These are phyloP conservation scores for Nemania sp. DNA, from an alignment of 2,329 filamentous ascomycete species.

Conservation along the genomic window DNA sequence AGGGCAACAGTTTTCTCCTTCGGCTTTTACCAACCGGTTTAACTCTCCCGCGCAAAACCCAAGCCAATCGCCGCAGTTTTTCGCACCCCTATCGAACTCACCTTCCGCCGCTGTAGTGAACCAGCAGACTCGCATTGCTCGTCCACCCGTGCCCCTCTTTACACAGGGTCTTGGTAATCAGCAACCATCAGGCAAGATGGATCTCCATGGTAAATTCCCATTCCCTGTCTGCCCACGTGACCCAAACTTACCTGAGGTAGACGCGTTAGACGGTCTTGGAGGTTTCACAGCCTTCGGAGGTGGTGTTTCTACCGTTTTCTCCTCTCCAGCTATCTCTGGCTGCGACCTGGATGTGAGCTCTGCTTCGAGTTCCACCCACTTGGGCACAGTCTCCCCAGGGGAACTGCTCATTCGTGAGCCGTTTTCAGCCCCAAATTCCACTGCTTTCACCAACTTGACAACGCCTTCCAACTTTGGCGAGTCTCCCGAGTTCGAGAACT, in stretches of 20 bases:
- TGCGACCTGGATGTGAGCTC: constrained; percentile 64
- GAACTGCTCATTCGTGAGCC: constrained; percentile 79
- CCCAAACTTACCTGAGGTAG: constrained; percentile 51
- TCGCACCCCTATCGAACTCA: constrained; percentile 73
- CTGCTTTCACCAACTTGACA: constrained; percentile 84
- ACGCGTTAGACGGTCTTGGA: constrained; percentile 70
- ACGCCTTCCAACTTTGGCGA: constrained; percentile 84
- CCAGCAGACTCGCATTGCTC: constrained; percentile 63
- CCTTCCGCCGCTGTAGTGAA: constrained; percentile 70
- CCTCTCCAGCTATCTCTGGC: constrained; percentile 64
- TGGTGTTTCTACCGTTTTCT: constrained; percentile 61
- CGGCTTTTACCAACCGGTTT: constrained; percentile 69
- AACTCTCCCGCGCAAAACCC: constrained; percentile 61
- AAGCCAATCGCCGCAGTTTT: constrained; percentile 66
- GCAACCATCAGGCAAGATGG: constrained; percentile 62
- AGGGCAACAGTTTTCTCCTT: constrained; percentile 65
- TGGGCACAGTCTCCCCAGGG: constrained; percentile 84
- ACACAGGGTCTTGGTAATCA: constrained; percentile 68
- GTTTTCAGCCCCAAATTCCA: constrained; percentile 83
- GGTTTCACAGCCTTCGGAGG: constrained; percentile 69
- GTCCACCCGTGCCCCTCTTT: constrained; percentile 80
- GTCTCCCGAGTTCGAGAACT: constrained; percentile 80
- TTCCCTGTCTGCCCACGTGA: constrained; percentile 3
- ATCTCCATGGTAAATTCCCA: constrained; percentile 64
- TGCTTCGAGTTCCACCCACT: constrained; percentile 64